Base-by-base conservation (phyloP, 805 yeast species). In the Hanseniaspora taiwanica region DNA sequence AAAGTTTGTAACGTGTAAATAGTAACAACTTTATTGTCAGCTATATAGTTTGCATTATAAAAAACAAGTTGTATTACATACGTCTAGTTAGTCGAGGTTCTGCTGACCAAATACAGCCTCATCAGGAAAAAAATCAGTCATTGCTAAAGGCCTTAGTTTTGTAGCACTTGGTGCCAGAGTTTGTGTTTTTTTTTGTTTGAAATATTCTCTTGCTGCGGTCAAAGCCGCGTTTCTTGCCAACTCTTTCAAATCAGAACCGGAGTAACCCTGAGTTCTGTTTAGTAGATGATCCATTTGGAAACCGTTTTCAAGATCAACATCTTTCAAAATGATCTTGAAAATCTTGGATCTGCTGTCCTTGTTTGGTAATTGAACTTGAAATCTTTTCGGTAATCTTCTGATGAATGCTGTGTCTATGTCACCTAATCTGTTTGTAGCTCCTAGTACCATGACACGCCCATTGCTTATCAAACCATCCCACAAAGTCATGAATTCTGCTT, bases 401-500 rank as follows among this genome's bases (percentile, higher is more conserved):
- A 91, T 65, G 53, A 89, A 84, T 1, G 98, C 98, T 45, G 74
- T 71, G 55, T 89, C 98, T 35, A 89, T 89, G 56, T 89, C 98
- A 44, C 73, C 72, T 33, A 91, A 86, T 47, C 98, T 68, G 57
- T 89, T 89, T 1, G 98, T 89, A 8, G 97, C 97, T 2, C 97
- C 98, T 51, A 89, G 71, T 2, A 89, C 85, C 64, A 89, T 64
- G 4, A 91, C 72, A 36, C 94, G 68, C 2, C 94, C 94, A 44
- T 78, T 74, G 8, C 81, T 71, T 6, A 72, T 62, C 24, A 89
- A 65, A 0, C 98, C 98, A 58, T 89, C 98, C 97, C 97, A 89
- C 38, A 89, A 64, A 0, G 96, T 85, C 96, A 89, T 89, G 54
- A 89, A 91, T 59, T 89, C 97, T 1, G 97, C 95, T 60, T 89